Evolutionary conservation across 176 grass and related monocot genomes (phyloP), one percentile per base, ranked within the genome.

Genomic region (Panicum miliaceum): DNA sequence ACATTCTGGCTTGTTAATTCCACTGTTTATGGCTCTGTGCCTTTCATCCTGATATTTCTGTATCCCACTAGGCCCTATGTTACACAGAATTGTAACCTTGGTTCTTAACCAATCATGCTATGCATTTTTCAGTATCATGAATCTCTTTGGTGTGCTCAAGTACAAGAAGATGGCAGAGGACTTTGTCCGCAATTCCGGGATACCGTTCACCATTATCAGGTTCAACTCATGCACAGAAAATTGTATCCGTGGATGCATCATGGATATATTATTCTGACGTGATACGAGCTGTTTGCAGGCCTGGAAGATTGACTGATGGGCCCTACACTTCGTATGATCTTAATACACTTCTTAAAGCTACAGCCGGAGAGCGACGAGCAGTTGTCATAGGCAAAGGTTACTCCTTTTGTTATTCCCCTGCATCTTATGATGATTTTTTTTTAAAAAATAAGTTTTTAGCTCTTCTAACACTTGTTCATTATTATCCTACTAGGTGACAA

Each of bases 281-380:
- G 38, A 27, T 63, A 41, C 6, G 48, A 71, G 5, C 48, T 85
- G 42, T 48, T 76, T 77, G 25, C 75, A 97, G 95, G 47, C 5
- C 95, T 64, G 95, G 95, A 62, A 91, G 95, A 93, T 90, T 98
- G 76, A 98, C 95, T 68, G 95, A 98, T 81, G 95, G 95, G 52
- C 95, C 95, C 67, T 95, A 98, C 77, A 98, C 95, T 92, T 98
- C 95, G 0, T 98, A 98, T 90, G 95, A 98, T 83, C 82, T 98
- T 69, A 98, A 98, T 75, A 98, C 95, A 60, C 90, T 98, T 82
- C 90, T 98, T 84, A 93, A 98, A 87, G 92, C 95, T 84, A 98
- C 90, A 73, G 92, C 95, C 76, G 91, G 92, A 67, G 91, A 98
- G 83, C 80, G 95, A 57, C 89, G 92, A 48, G 95, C 95, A 69